Percentiles rank a stretch among this genome's conserved stretches.
Conservation (phyloP, 129 eudicot species). For the Daucus carota region DNA sequence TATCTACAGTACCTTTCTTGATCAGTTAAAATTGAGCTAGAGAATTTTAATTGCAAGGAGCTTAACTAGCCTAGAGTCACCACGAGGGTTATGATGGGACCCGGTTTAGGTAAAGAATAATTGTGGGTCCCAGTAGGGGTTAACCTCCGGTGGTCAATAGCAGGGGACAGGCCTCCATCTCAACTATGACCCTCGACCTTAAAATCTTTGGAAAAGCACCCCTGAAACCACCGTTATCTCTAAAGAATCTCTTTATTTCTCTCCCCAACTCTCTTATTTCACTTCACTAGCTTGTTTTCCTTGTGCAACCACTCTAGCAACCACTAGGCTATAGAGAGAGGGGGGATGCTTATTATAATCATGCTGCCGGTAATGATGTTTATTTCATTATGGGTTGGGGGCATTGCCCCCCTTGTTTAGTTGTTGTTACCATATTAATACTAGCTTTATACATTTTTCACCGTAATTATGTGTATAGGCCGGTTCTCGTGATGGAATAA, state of each 20-base stretch:
- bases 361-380: constrained; percentile 6
- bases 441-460: neutral
- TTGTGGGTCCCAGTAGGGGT: constrained; percentile 4
- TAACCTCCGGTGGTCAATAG: constrained; percentile 6
- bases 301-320: constrained; percentile 41
- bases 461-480: neutral
- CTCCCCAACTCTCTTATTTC: constrained; percentile 13
- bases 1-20: neutral
- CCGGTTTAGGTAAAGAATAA: constrained; percentile 5
- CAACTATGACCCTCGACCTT: constrained; percentile 54
- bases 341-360: neutral
- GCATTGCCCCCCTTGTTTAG: neutral
- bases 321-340: neutral
- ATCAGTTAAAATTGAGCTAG: neutral
- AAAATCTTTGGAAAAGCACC: constrained; percentile 41
- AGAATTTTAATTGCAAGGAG: neutral
- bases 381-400: neutral
- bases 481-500: no score
- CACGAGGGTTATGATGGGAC: constrained; percentile 14
- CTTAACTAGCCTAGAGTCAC: constrained; percentile 10
- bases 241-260: constrained; percentile 21
- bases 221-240: constrained; percentile 44
- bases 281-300: constrained; percentile 12
- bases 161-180: constrained; percentile 43
- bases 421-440: neutral